Conservation (phyloP, 345 rosid genomes). For the Brassica rapa region DNA sequence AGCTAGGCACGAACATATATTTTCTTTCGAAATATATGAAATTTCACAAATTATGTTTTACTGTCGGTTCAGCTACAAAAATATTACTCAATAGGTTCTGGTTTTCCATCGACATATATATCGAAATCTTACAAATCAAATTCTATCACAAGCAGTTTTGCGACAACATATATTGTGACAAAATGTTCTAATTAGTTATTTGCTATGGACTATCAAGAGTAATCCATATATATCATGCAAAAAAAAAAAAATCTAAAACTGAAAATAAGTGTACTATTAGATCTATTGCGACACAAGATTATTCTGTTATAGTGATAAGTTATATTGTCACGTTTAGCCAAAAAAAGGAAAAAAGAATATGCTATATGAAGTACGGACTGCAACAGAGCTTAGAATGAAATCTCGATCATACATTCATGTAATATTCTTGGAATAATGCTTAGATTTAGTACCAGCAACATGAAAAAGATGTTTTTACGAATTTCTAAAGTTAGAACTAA, state of each 20-base stretch:
- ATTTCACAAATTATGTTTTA: not conserved
- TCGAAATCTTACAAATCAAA: not conserved
- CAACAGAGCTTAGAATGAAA: constrained; percentile 31
- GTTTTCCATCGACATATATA: not conserved
- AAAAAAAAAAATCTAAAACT: not conserved
- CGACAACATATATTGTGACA: not conserved
- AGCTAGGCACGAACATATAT: constrained; percentile 1
- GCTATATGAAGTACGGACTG: constrained; percentile 32
- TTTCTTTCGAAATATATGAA: not conserved
- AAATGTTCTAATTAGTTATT: not conserved
- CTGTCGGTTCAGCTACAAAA: not conserved
- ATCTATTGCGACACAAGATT: constrained; percentile 1
- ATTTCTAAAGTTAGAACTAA: constrained; percentile 23
- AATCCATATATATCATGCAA: not conserved
- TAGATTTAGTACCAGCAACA: constrained; percentile 34
- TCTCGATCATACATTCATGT: constrained; percentile 37
- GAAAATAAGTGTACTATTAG: not conserved
- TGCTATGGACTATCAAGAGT: not conserved
- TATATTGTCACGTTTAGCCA: constrained; percentile 28
- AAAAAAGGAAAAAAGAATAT: constrained; percentile 14
- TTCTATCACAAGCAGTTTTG: not conserved
- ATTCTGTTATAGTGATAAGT: constrained; percentile 35
- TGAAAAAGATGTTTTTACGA: not conserved
- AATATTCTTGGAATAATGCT: constrained; percentile 41
- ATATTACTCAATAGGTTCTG: not conserved